Base-by-base conservation (phyloP, 768 basidiomycete species). In the Lactarius hatsudake region DNA sequence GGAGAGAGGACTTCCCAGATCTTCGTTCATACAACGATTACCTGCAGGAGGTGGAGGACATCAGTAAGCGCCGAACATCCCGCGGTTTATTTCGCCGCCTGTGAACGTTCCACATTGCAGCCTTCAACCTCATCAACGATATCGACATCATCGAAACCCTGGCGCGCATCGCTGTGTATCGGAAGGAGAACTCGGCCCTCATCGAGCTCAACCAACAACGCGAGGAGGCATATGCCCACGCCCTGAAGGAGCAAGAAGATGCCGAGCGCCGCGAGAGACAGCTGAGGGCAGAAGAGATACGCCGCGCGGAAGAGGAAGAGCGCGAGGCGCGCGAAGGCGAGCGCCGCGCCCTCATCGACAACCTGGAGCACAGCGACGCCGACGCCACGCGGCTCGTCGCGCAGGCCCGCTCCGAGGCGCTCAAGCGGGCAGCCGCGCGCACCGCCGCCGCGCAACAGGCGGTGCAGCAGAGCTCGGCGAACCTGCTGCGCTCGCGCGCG, bases 41-140 rank as follows among this genome's bases (percentile, higher is more conserved):
- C 75, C 84, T 99, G 13, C 95, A 99, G 77, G 87, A 93, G 75
- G 94, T 96, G 2, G 96, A 99, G 78, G 93, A 97, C 72, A 89
- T 98, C 71, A 86, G 88, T 87, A 69, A 74, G 87, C 74, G 10
- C 10, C 18, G 51, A 40, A 56, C 67, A 28, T 63, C 56, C 66
- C 80, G 53, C 60, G 77, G 72, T 20, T 59, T 53, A 54, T 70
- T 56, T 71, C 36, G 20, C 54, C 69, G 38, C 61, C n/a, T 15
- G 23, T 67, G 57, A 59, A 68, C 26, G 28, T 15, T 1, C 18
- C 28, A 3, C 40, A 15, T 20, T 62, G 40, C 51, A 62, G 96
- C 93, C 6, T 98, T 96, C 81, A 98, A 98, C 76, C 87, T 98
- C 40, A 94, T 98, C 64, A 89, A 97, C 70, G 91, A 93, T 34